A percentile compares a stretch with the other conserved stretches of the same genome.
Conservation (phyloP, 495 filamentous ascomycete species). For the Polyplosphaeria fusca region DNA sequence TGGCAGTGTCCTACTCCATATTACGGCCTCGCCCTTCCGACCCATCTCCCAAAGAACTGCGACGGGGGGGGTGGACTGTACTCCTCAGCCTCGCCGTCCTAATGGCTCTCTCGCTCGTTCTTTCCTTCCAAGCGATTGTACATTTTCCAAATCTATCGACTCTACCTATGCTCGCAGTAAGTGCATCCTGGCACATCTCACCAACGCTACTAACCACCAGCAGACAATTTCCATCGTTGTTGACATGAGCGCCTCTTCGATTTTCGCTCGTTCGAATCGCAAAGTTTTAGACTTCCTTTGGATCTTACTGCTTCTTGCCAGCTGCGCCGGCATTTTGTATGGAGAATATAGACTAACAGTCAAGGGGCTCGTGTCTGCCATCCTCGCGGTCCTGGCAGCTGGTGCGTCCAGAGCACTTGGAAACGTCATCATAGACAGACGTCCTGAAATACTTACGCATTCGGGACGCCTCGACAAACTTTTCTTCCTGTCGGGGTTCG, state of each 20-base stretch:
- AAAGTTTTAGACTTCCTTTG: not conserved
- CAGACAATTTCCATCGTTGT: not conserved
- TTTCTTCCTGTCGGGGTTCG: not conserved
- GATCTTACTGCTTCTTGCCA: not conserved
- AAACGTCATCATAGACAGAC: not conserved
- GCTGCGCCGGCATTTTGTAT: not conserved
- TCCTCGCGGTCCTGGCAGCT: not conserved
- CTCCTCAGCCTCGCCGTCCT: not conserved
- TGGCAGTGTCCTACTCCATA: not conserved
- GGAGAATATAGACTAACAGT: conserved; percentile 6
- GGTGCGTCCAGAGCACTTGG: not conserved
- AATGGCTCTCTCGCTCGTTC: not conserved
- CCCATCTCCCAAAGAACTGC: not conserved
- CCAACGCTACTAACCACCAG: not conserved
- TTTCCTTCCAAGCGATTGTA: not conserved
- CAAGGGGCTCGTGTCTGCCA: not conserved
- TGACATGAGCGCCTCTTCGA: not conserved
- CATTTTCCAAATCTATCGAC: not conserved
- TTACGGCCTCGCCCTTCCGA: not conserved
- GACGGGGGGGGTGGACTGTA: not conserved
- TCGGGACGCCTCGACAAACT: not conserved
- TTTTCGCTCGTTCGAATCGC: not conserved
- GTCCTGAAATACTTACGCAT: not conserved
- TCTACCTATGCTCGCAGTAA: conserved; percentile 1
- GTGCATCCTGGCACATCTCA: not conserved